Base-by-base conservation (phyloP, 352 stramenopile genomes). In the Phytophthora boehmeriae region DNA sequence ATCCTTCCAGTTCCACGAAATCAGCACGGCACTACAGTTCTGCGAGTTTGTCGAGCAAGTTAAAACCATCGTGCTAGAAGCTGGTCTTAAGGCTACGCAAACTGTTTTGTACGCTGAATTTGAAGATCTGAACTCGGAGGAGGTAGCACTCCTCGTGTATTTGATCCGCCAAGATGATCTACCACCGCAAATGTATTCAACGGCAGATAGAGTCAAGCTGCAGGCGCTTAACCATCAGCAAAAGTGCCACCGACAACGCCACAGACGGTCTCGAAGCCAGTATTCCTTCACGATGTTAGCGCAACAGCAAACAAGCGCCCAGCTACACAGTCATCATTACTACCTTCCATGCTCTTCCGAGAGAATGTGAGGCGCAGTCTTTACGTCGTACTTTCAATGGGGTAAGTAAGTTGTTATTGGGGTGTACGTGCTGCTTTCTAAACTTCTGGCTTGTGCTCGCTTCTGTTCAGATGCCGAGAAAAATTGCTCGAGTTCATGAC, bases 41-140 rank as follows among this genome's bases (percentile, higher is more conserved):
- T 19, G 16, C 5, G 71, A 75, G 35, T 89, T 83, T 35, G 34
- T 79, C 4, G 71, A 88, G 19, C 51, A 75, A 9, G 38, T 92
- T n/a, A 90, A 89, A 28, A 17, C 45, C 0, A 62, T 73, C 9
- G 54, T 90, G 23, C 59, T 92, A 17, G 64, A 85, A 3, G 66
- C 76, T 3, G 83, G 76, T 11, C 63, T 86, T 0, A 83, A 78
- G 34, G 66, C 73, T 2, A 75, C 66, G 1, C 68, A 86, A 38
- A 87, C 75, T 0, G 49, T 90, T 27, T 25, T 92, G 10, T 92
- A 81, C 43, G 50, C 73, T 4, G 80, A 87, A 11, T 84, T 77
- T 14, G 78, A 89, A n/a, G 68, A 85, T 25, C 45, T 92, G 2
- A 58, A 59, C 6, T 4, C 11, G 1, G 65, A 68, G 5, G 74